A percentile compares a stretch with the other conserved stretches of the same genome.
Conservation (phyloP, 2,329 filamentous ascomycete species). For the Rhinocladiella mackenziei region DNA sequence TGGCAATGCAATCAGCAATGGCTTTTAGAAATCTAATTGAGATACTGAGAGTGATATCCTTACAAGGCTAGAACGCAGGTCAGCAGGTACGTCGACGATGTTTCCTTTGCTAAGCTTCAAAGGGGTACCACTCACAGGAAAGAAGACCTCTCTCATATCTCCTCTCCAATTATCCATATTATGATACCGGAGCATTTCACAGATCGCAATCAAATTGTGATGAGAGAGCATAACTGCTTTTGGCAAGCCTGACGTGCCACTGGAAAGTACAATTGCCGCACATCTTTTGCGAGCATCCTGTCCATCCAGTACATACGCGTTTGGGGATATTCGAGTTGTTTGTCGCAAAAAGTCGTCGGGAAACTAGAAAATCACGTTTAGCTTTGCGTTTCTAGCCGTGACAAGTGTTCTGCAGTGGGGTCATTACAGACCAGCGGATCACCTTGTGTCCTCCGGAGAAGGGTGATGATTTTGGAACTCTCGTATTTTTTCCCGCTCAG, state of each 20-base stretch:
- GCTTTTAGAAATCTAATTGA: not conserved
- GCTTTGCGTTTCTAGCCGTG: too few species aligned
- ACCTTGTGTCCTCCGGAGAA: not conserved
- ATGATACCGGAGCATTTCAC: constrained; percentile 2
- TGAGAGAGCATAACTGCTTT: constrained; percentile 39
- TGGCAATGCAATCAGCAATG: not conserved
- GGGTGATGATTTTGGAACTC: not conserved
- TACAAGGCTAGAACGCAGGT: constrained; percentile 1
- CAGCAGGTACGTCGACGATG: not conserved
- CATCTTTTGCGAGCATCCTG: constrained; percentile 3
- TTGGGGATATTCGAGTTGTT: not conserved
- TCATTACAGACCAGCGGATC: not conserved
- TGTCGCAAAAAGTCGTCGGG: constrained; percentile 1
- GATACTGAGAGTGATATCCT: too few species aligned
- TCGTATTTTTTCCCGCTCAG: not conserved
- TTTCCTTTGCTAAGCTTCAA: not conserved
- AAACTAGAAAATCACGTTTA: constrained; percentile 1
- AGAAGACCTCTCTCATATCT: constrained; percentile 9
- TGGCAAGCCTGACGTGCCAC: constrained; percentile 31
- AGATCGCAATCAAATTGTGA: constrained; percentile 48
- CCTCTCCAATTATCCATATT: constrained; percentile 5
- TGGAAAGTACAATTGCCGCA: constrained; percentile 3
- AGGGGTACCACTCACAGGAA: not conserved
- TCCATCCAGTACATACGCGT: constrained; percentile 6
- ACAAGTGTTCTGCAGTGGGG: too few species aligned